These are phyloP conservation scores for Cardamine resedifolia DNA, from an alignment of 345 rosid species.

Conservation along the genomic window DNA sequence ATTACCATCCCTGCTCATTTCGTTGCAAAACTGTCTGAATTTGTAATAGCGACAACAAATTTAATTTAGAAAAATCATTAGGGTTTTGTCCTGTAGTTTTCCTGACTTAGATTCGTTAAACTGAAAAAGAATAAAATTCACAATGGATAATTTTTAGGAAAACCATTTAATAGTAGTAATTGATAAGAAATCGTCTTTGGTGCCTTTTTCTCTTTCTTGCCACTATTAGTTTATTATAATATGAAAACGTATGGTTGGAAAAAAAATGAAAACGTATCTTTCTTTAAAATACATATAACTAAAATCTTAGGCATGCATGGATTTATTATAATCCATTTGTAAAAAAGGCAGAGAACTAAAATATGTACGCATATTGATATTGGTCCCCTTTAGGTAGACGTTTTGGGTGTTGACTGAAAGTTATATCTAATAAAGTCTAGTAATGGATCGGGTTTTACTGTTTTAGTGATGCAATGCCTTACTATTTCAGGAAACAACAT, in stretches of 20 bases:
- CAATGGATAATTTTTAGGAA: neutral
- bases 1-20: slow-evolving; percentile 3
- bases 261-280: slow-evolving; percentile 6
- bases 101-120: neutral
- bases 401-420: slow-evolving; percentile 17
- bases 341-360: neutral
- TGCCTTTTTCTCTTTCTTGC: neutral
- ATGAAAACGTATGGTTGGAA: neutral
- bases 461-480: slow-evolving; percentile 13
- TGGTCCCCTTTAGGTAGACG: slow-evolving; percentile 5
- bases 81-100: neutral
- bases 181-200: slow-evolving; percentile 5
- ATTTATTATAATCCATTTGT: slow-evolving; percentile 22
- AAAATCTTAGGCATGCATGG: slow-evolving; percentile 29
- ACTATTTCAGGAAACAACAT: slow-evolving; percentile 10
- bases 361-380: slow-evolving; percentile 19
- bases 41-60: neutral
- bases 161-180: neutral
- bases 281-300: slow-evolving; percentile 9
- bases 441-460: neutral
- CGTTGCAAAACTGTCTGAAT: neutral
- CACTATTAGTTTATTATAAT: neutral
- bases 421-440: neutral
- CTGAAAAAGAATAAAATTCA: neutral
- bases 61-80: neutral